Evolutionary conservation across 2,329 filamentous ascomycete species (phyloP).

Genomic region (Diaporthe caulivora): DNA sequence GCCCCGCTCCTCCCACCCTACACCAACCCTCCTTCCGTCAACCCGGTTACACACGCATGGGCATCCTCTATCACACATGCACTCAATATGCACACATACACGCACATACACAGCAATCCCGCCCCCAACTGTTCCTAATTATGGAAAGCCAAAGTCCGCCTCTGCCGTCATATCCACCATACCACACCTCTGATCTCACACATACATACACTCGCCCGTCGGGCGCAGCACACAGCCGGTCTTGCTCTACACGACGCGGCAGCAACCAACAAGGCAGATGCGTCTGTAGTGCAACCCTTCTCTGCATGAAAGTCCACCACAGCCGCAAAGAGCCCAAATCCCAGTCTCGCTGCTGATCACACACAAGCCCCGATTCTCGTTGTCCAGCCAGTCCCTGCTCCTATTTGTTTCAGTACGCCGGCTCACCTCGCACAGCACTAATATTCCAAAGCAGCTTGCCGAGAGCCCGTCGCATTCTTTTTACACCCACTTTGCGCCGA

Average conservation of each 20-base stretch:
- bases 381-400: slow-evolving; percentile 23
- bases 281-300: slow-evolving; percentile 32
- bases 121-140: slow-evolving; percentile 33
- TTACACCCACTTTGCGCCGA: slow-evolving; percentile 23
- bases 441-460: slow-evolving; percentile 38
- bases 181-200: not conserved
- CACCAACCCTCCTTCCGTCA: not conserved
- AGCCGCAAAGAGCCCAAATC: slow-evolving; percentile 10
- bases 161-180: slow-evolving; percentile 10
- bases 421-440: slow-evolving; percentile 21
- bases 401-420: slow-evolving; percentile 31
- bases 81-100: not conserved
- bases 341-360: slow-evolving; percentile 31
- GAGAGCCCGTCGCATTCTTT: slow-evolving; percentile 30
- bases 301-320: slow-evolving; percentile 29
- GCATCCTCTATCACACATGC: not conserved
- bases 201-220: not conserved
- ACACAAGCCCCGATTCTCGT: slow-evolving; percentile 26
- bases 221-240: slow-evolving; percentile 23
- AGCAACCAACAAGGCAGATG: not conserved
- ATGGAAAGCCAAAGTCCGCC: slow-evolving; percentile 24
- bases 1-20: not conserved
- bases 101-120: not conserved
- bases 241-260: slow-evolving; percentile 21
- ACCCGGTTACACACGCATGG: not conserved